Evolutionary conservation across 805 yeast genomes (phyloP).

Genomic region (Sugiyamaella qingdaonensis): DNA sequence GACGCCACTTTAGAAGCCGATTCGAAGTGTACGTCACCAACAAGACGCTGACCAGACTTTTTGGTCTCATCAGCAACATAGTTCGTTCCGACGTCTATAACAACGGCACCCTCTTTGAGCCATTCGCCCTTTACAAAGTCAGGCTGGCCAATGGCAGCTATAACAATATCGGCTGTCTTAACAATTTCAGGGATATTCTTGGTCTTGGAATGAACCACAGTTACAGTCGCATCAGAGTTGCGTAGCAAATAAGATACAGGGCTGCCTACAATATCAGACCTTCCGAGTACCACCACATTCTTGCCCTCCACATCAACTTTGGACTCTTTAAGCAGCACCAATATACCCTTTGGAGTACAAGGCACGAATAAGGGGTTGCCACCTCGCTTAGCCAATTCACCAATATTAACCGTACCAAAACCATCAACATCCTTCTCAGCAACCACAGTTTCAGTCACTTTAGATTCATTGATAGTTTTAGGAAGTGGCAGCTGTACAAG

Average conservation of each 20-base stretch:
- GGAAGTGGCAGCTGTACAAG: slow-evolving; percentile 91
- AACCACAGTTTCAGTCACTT: slow-evolving; percentile 72
- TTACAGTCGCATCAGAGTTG: slow-evolving; percentile 78
- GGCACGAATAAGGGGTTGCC: slow-evolving; percentile 69
- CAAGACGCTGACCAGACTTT: slow-evolving; percentile 75
- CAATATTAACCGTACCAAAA: slow-evolving; percentile 81
- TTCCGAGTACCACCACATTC: slow-evolving; percentile 85
- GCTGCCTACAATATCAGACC: slow-evolving; percentile 96
- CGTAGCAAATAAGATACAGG: slow-evolving; percentile 85
- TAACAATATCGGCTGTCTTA: slow-evolving; percentile 77
- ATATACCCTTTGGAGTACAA: slow-evolving; percentile 93
- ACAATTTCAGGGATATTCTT: slow-evolving; percentile 55
- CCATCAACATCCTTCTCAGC: slow-evolving; percentile 93
- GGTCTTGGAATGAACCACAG: slow-evolving; percentile 77
- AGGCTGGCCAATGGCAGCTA: slow-evolving; percentile 89
- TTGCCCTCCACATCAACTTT: slow-evolving; percentile 67
- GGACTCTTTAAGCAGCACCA: slow-evolving; percentile 68
- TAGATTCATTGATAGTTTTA: slow-evolving; percentile 68
- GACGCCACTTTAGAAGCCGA: slow-evolving; percentile 59
- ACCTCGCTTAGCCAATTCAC: slow-evolving; percentile 76
- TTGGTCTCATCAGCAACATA: slow-evolving; percentile 69
- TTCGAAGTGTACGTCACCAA: slow-evolving; percentile 88
- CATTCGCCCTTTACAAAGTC: slow-evolving; percentile 79
- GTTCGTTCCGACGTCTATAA: slow-evolving; percentile 94
- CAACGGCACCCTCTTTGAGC: slow-evolving; percentile 82